A percentile compares a stretch with the other conserved stretches of the same genome.
Evolutionary conservation across 1,284 basidiomycete genomes (phyloP).

Genomic region (Boletus semigastroideus): DNA sequence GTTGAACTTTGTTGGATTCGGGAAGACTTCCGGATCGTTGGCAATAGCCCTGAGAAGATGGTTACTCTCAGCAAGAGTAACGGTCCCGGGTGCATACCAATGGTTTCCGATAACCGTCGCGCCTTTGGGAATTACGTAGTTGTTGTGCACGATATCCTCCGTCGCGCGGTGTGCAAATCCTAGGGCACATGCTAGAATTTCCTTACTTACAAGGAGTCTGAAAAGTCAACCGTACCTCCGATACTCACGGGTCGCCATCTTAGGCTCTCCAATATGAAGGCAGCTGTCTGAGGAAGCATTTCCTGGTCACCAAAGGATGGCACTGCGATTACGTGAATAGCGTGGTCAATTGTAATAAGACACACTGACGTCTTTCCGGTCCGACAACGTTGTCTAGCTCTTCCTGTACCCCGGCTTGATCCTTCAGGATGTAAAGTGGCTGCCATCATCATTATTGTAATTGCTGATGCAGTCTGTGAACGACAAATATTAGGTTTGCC

Average conservation of each 20-base stretch:
- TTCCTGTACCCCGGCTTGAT: constrained; percentile 3
- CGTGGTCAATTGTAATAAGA: constrained; percentile 22
- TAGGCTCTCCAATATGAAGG: constrained; percentile 3
- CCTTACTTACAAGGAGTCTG: too few species aligned
- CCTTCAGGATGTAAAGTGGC: constrained; percentile 4
- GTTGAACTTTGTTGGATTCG: constrained; percentile 3
- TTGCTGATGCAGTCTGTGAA: constrained; percentile 4
- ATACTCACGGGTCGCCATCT: constrained; percentile 6
- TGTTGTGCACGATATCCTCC: constrained; percentile 2
- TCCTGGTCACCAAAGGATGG: constrained; percentile 3
- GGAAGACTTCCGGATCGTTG: constrained; percentile 7
- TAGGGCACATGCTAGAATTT: constrained; percentile 19
- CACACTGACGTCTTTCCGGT: constrained; percentile 2
- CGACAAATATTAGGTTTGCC: not conserved
- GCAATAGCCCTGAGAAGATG: constrained; percentile 4
- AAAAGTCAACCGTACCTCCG: too few species aligned
- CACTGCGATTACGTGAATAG: not conserved
- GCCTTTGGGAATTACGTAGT: constrained; percentile 9
- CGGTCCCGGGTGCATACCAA: not conserved
- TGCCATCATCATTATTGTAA: constrained; percentile 8
- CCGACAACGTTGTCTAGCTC: constrained; percentile 5
- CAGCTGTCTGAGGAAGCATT: not conserved
- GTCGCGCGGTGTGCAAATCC: constrained; percentile 4
- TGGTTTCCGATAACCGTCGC: constrained; percentile 8
- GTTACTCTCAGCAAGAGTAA: not conserved